These are phyloP conservation scores for Whalleya microplaca DNA, from an alignment of 2,329 filamentous ascomycete genomes.

Conservation along the genomic window DNA sequence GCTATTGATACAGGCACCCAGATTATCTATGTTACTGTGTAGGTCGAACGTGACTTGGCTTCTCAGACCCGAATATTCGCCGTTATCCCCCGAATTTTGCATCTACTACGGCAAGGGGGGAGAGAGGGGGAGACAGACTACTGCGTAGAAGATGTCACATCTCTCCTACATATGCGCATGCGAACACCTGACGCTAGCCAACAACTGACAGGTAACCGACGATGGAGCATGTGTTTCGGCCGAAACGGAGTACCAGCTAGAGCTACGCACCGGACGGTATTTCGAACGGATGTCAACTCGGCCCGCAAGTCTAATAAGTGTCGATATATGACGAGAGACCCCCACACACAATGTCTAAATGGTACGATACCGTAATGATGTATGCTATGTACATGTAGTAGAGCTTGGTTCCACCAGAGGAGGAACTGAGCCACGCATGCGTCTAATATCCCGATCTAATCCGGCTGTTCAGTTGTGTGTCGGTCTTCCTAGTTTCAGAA, in stretches of 20 bases:
- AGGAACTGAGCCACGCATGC: constrained; percentile 15
- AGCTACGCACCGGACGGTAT: not conserved
- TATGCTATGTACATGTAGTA: not conserved
- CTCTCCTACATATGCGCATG: constrained; percentile 23
- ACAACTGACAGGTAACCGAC: constrained; percentile 12
- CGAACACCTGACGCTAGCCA: constrained; percentile 16
- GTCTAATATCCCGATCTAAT: constrained; percentile 25
- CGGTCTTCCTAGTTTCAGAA: constrained; percentile 6
- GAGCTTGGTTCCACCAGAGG: constrained; percentile 16
- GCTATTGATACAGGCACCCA: constrained; percentile 6
- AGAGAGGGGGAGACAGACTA: constrained; percentile 15
- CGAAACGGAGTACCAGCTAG: constrained; percentile 11
- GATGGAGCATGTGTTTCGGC: constrained; percentile 10
- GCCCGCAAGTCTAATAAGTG: constrained; percentile 13
- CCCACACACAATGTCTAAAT: constrained; percentile 21
- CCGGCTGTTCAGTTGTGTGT: constrained; percentile 20
- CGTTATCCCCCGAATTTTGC: constrained; percentile 19
- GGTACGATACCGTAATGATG: not conserved
- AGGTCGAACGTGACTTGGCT: constrained; percentile 19
- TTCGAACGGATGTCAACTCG: constrained; percentile 15
- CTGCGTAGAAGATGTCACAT: constrained; percentile 23
- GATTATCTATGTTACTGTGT: no score
- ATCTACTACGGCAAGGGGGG: constrained; percentile 17
- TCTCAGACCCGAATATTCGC: constrained; percentile 25
- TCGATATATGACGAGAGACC: constrained; percentile 14